Percentiles rank a stretch among this genome's conserved stretches.
Conservation (phyloP, 1,284 basidiomycete species). For the Ustilago hordei region DNA sequence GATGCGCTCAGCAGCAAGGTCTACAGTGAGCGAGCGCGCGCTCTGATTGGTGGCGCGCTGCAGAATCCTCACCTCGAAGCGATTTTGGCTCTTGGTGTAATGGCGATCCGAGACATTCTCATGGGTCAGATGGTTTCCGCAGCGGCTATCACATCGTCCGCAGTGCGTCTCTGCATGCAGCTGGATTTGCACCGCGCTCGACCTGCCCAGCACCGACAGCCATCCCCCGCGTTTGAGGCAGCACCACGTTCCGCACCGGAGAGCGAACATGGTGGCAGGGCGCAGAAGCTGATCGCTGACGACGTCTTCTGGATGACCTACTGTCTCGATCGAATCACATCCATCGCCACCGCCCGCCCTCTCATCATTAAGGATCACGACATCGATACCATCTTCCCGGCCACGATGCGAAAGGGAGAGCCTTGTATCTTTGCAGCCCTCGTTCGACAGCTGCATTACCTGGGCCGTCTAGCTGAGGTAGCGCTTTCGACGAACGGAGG, state of each 20-base stretch:
- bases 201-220: conserved; percentile 4
- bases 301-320: conserved; percentile 45
- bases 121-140: conserved; percentile 32
- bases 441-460: conserved; percentile 44
- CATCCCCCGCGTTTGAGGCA: conserved; percentile 9
- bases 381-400: conserved; percentile 36
- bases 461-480: conserved; percentile 31
- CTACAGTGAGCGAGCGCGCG: conserved; percentile 32
- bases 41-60: conserved; percentile 34
- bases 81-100: conserved; percentile 39
- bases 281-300: conserved; percentile 10
- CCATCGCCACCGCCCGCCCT: conserved; percentile 35
- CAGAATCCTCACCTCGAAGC: conserved; percentile 34
- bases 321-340: conserved; percentile 44
- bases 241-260: background rate
- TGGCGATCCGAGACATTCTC: conserved; percentile 41
- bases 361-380: conserved; percentile 43
- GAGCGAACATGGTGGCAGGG: background rate
- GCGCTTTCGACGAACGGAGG: background rate
- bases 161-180: conserved; percentile 39
- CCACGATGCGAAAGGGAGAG: conserved; percentile 30
- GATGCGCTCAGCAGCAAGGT: conserved; percentile 33
- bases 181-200: conserved; percentile 39
- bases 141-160: conserved; percentile 31
- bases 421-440: conserved; percentile 47